Evolutionary conservation across 1,139 yeast genomes (phyloP), one percentile per base, ranked within the genome.

Genomic region (Blastobotrys buckinghamii): DNA sequence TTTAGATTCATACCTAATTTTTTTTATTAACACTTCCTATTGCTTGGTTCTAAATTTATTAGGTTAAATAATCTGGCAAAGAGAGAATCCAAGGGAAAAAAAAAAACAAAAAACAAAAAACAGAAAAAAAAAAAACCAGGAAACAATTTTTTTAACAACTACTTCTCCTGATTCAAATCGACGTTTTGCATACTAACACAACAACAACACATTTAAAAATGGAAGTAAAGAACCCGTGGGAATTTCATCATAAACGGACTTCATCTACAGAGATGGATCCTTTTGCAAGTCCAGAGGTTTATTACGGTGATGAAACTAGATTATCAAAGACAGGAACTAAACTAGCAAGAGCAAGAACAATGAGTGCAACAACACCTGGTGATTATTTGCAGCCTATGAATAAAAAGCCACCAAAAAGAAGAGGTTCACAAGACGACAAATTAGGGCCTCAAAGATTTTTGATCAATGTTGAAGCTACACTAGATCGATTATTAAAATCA

Each of bases 391-490:
- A 5, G 13, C 39, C 38, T 9, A 9, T 29, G 4, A 20, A 19
- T n/a, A n/a, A 20, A 10, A 24, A 9, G 8, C 16, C 24, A 8
- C 55, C 52, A 7, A 48, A 51, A 34, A 70, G 92, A 63, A 70
- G 95, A 56, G 82, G 81, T 1, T 83, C 90, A 0, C 77, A 79
- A 51, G 95, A 85, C 62, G 87, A 80, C 51, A 61, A 66, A 39
- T 67, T 51, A 41, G 58, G 53, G 1, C 69, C 79, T 1, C 74
- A 81, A 56, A 75, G 81, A 60, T 87, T 85, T 62, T 79, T 81
- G 61, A 84, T 90, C 54, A 86, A 89, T 63, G 85, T 90, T 32
- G 86, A 87, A 58, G 66, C 75, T 29, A 87, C 97, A 1, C 71
- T 89, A 51, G 70, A 77, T 24, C 83, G 84, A 56, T 72, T 90